Conservation (phyloP, 768 basidiomycete genomes). For the Hortiboletus flavorubellus region DNA sequence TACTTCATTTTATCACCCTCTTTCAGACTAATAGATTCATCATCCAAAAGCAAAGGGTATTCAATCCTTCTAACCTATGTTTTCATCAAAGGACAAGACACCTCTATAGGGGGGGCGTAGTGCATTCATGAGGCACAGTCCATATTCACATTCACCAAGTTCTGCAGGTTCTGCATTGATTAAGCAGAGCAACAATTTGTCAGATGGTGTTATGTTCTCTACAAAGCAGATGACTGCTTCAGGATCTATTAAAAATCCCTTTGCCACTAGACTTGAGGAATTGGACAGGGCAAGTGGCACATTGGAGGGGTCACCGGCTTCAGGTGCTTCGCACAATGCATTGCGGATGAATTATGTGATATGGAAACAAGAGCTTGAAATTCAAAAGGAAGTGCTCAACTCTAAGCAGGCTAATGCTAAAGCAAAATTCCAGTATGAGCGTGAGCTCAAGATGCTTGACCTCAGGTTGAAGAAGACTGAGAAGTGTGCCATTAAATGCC, state of each 20-base stretch:
- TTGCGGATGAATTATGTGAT: neutral
- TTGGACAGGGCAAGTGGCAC: neutral
- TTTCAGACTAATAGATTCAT: neutral
- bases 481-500: neutral
- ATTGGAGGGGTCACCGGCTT: neutral
- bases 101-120: neutral
- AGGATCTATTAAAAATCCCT: neutral
- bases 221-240: neutral
- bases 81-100: neutral
- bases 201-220: neutral
- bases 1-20: neutral
- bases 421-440: neutral
- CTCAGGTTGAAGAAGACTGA: neutral
- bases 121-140: neutral
- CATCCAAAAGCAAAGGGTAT: neutral
- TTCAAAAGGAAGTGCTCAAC: neutral
- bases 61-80: neutral
- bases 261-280: neutral
- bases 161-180: neutral
- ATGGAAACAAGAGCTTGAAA: neutral
- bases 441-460: constrained; percentile 1
- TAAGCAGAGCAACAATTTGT: neutral
- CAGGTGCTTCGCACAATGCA: neutral
- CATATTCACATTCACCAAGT: neutral
- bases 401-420: neutral